phyloP scores from a whole-genome alignment of 495 filamentous ascomycete genomes.

The Neurospora cerealis region DNA sequence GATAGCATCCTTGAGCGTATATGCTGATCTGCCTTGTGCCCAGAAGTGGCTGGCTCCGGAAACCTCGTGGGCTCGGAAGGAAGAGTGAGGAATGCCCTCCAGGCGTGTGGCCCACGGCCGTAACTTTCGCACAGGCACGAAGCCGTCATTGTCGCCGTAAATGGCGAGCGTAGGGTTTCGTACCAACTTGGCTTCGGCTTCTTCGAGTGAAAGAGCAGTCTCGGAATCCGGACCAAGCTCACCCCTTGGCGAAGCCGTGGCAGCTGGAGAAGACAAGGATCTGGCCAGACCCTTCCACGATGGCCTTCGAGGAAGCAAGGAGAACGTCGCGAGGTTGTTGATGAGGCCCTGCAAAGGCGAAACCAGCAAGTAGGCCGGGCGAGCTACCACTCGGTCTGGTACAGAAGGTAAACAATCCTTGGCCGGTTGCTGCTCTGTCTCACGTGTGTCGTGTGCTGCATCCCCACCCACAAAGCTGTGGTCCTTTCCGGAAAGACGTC shows the following conservation, averaged over 20 bases:
- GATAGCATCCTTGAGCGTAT: constrained; percentile 34
- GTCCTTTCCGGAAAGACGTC: neutral
- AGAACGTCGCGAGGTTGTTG: constrained; percentile 47
- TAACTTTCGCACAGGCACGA: constrained; percentile 60
- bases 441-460: neutral
- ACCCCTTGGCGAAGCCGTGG: neutral
- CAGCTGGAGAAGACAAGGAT: neutral
- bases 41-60: constrained; percentile 76
- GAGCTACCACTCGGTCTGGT: constrained; percentile 13
- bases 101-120: constrained; percentile 60
- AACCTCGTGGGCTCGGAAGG: constrained; percentile 49
- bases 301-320: constrained; percentile 21
- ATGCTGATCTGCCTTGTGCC: constrained; percentile 53
- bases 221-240: neutral
- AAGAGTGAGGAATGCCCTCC: constrained; percentile 21
- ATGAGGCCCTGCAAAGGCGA: constrained; percentile 66
- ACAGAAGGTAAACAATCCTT: constrained; percentile 17
- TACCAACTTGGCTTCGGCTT: constrained; percentile 43
- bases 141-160: constrained; percentile 71
- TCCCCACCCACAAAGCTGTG: neutral
- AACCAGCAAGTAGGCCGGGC: constrained; percentile 63
- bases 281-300: neutral
- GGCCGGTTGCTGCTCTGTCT: constrained; percentile 6
- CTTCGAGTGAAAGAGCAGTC: neutral
- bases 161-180: constrained; percentile 55